Conservation (phyloP, 441 rosid genomes). For the Syzygium syzygioides region DNA sequence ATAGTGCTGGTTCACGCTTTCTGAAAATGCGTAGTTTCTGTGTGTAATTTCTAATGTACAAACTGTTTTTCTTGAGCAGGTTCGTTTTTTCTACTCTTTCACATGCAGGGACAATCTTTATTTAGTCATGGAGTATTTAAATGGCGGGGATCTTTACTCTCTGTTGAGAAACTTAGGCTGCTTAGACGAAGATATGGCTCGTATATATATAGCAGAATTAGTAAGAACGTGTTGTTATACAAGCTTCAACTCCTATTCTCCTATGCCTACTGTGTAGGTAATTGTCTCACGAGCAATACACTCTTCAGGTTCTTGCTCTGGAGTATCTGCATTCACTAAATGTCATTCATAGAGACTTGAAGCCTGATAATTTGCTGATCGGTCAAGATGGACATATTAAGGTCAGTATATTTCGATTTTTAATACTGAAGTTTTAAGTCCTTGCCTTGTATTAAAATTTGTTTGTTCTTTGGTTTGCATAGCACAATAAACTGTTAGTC, state of each 20-base stretch:
- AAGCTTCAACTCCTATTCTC: neutral
- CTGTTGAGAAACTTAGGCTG: constrained; percentile 86
- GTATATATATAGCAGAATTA: constrained; percentile 90
- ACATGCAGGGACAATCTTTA: constrained; percentile 97
- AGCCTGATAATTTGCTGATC: constrained; percentile 98
- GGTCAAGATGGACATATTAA: constrained; percentile 98
- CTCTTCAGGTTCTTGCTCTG: constrained; percentile 89
- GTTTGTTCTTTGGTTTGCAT: neutral
- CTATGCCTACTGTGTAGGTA: neutral
- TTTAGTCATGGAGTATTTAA: constrained; percentile 96
- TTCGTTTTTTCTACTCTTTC: constrained; percentile 96
- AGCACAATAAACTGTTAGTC: neutral
- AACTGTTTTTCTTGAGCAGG: constrained; percentile 50
- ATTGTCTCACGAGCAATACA: neutral
- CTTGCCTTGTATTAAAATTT: neutral
- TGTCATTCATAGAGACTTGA: constrained; percentile 95
- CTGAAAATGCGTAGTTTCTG: constrained; percentile 6
- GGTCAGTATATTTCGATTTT: constrained; percentile 40
- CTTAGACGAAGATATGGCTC: constrained; percentile 94
- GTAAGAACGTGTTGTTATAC: constrained; percentile 39
- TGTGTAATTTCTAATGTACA: constrained; percentile 23
- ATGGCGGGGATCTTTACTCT: constrained; percentile 98
- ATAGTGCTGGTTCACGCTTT: neutral
- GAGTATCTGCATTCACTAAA: constrained; percentile 94
- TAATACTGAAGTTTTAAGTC: neutral